Evolutionary conservation across 495 filamentous ascomycete species (phyloP), one percentile per base, ranked within the genome.

Genomic region (Bombardia bombarda): DNA sequence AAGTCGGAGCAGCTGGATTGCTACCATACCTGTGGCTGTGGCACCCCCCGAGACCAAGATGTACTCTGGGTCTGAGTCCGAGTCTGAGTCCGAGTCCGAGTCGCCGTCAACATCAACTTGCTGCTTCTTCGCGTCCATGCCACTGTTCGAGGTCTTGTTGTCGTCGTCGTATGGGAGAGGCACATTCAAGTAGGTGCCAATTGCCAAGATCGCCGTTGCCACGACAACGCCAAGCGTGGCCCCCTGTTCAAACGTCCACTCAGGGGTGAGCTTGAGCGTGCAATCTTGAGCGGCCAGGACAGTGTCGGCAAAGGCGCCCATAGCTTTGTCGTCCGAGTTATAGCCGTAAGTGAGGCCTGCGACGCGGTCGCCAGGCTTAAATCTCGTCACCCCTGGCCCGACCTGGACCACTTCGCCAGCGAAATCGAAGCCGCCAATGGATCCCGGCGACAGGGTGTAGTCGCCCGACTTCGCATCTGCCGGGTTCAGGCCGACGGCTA

Each of bases 1-100:
- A 7, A 40, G n/a, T 7, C 20, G n/a, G 8, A 47, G 44, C 18
- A 47, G 38, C 14, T 47, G 44, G 13, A 33, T 47, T 20, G 31
- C 44, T 6, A 47, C 14, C 18, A 24, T 47, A 8, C 44, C 44
- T 8, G 37, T 37, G 37, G 28, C 7, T 7, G 44, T 47, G 1
- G 28, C 21, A 28, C 44, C 44, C 20, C 44, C 44, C 8, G 18
- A 47, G 14, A 47, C 44, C 6, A 47, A 31, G 12, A 47, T 30
- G 17, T 20, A 38, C 20, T 38, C 20, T 8, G 7, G 20, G 10
- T 38, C 35, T n/a, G 35, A 1, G 20, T 35, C 2, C 3, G n/a
- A 6, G 32, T 17, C n/a, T 6, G 5, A 10, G 6, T 33, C 9
- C 6, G 8, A 5, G 9, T 12, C n/a, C 7, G 21, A 25, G 26